Base-by-base conservation (phyloP, 371 early-diverging fungal genomes). In the Haplosporangium sp. region DNA sequence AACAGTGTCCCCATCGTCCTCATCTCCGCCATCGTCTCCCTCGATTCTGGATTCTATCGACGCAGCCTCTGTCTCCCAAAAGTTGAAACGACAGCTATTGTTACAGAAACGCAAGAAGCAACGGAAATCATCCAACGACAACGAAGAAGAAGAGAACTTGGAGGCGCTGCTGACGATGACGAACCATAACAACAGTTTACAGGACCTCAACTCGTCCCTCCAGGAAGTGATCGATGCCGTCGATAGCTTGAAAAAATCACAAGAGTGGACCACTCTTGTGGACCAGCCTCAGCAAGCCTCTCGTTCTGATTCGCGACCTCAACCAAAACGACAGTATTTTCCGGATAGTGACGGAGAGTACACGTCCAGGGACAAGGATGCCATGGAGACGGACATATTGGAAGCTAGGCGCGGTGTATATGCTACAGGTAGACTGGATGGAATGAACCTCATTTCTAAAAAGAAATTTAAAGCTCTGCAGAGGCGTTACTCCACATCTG, bases 201-300 rank as follows among this genome's bases (percentile, higher is more conserved):
- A 67, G 41, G 67, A 77, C 64, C 51, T 77, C 6, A 71, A 71
- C 36, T 71, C 71, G 23, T 75, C 76, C 11, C 59, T 75, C 16
- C 72, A 71, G 50, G 77, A 77, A 11, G 72, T 77, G 43, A 67
- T 77, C 36, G 77, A 77, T 41, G 77, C 77, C 0, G 71, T 71
- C 11, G 77, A 77, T 14, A 45, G 51, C 14, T 37, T 77, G 51
- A 67, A 64, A 57, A 60, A 42, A 12, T 37, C 50, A 0, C 47
- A 59, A 14, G 75, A 75, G 18, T 75, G 75, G 75, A 21, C 62
- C 0, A 57, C 36, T 10, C 42, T 75, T 6, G 50, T 65, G 75
- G 66, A 54, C 42, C 65, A 54, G 7, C 59, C 65, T 23, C 60
- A 51, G 23, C 61, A 55, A 45, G 1, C 55, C 48, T 20, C 64